These are phyloP conservation scores for Podospora bellae-mahoneyi DNA, from an alignment of 495 filamentous ascomycete species.

Conservation along the genomic window DNA sequence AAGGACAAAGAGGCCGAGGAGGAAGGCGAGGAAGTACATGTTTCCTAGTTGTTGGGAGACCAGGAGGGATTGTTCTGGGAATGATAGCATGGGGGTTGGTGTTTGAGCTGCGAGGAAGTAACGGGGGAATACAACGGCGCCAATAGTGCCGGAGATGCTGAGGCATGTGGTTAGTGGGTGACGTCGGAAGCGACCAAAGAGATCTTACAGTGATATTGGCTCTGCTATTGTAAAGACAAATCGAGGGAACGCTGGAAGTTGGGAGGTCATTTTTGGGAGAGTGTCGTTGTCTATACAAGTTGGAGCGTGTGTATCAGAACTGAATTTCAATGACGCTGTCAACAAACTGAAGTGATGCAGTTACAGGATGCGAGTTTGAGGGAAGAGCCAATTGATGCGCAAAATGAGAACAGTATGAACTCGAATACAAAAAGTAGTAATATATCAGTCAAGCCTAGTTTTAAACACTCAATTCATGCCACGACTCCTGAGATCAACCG, in stretches of 20 bases:
- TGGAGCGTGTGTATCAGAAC: not conserved
- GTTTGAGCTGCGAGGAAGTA: conserved; percentile 62
- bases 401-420: not conserved
- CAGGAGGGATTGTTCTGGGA: conserved; percentile 26
- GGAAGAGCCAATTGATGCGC: not conserved
- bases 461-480: not conserved
- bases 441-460: not conserved
- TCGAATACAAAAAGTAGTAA: not conserved
- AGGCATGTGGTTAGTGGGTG: not conserved
- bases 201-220: conserved; percentile 61
- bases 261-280: conserved; percentile 44
- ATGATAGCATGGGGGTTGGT: conserved; percentile 25
- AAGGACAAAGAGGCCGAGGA: conserved; percentile 58
- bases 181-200: not conserved
- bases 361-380: not conserved
- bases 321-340: not conserved
- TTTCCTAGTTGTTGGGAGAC: conserved; percentile 59
- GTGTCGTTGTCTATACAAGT: not conserved
- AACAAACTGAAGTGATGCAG: not conserved
- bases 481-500: not conserved
- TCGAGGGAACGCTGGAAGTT: conserved; percentile 50
- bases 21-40: conserved; percentile 60
- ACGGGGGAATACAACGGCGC: conserved; percentile 52
- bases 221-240: conserved; percentile 61
- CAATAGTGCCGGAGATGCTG: conserved; percentile 53